These are phyloP conservation scores for Boletus reticuloceps DNA, from an alignment of 768 basidiomycete genomes.

Conservation along the genomic window DNA sequence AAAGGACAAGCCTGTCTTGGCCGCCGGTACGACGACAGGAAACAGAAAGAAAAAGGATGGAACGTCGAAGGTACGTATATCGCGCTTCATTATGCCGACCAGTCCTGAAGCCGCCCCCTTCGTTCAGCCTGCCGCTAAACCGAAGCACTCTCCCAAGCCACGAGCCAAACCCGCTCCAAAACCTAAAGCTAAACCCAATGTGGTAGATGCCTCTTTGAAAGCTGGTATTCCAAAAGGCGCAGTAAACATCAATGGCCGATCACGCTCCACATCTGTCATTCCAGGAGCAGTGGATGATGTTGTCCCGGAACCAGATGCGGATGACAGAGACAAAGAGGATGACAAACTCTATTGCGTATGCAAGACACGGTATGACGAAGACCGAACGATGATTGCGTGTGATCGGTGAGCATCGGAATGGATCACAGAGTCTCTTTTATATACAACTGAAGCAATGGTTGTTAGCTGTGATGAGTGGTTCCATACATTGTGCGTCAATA, in stretches of 20 bases:
- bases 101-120: neutral
- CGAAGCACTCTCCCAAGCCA: constrained; percentile 31
- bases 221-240: constrained; percentile 14
- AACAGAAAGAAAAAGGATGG: constrained; percentile 38
- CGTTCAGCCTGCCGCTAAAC: constrained; percentile 22
- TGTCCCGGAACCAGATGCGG: constrained; percentile 50
- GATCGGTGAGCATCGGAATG: constrained; percentile 59
- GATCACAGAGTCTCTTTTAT: neutral
- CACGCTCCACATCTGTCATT: constrained; percentile 70
- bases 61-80: constrained; percentile 19
- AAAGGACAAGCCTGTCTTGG: constrained; percentile 18
- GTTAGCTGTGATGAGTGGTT: constrained; percentile 95
- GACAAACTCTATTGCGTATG: constrained; percentile 86
- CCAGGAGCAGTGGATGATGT: constrained; percentile 43
- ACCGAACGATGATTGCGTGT: constrained; percentile 89
- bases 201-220: constrained; percentile 16
- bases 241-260: constrained; percentile 42
- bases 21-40: constrained; percentile 7
- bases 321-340: constrained; percentile 39
- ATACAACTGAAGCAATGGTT: neutral
- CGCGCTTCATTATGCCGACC: neutral
- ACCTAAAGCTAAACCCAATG: constrained; percentile 21
- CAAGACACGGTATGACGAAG: constrained; percentile 83
- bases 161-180: constrained; percentile 32
- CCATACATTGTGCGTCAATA: constrained; percentile 80